Evolutionary conservation across 495 filamentous ascomycete genomes (phyloP).

Genomic region (Penicillium taxi): DNA sequence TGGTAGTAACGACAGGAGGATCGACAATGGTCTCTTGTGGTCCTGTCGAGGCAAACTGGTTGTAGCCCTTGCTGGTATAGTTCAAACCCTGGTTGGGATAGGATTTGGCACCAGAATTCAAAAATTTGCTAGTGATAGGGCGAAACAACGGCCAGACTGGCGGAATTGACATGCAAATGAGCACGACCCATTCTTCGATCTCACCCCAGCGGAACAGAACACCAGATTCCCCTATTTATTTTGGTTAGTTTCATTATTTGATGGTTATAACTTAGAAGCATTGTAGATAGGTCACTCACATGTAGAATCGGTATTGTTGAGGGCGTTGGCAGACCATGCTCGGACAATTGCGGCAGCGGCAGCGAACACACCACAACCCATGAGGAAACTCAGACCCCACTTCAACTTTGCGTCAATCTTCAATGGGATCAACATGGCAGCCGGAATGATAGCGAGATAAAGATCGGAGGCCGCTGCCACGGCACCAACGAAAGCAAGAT

Average conservation of each 20-base stretch:
- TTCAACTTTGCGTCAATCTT: constrained; percentile 15
- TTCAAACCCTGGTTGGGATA: constrained; percentile 1
- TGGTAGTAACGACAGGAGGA: constrained; percentile 16
- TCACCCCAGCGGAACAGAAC: constrained; percentile 17
- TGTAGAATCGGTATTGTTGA: too few relatives aligned
- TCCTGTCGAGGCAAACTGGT: constrained; percentile 5
- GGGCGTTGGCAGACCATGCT: constrained; percentile 16
- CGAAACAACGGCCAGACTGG: constrained; percentile 17
- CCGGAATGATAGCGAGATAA: constrained; percentile 17
- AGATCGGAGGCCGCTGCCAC: constrained; percentile 14
- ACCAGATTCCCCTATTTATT: constrained; percentile 14
- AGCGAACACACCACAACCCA: constrained; percentile 17
- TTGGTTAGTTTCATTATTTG: constrained; percentile 1
- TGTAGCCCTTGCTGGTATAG: constrained; percentile 3
- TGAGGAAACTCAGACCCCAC: constrained; percentile 18
- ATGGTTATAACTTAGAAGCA: background rate
- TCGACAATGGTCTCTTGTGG: constrained; percentile 9
- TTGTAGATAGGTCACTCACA: constrained; percentile 12
- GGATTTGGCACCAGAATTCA: too few relatives aligned
- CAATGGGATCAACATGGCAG: constrained; percentile 11
- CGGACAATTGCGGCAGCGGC: constrained; percentile 15
- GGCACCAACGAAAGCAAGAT: constrained; percentile 13
- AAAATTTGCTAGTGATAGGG: too few relatives aligned
- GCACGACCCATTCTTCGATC: constrained; percentile 17
- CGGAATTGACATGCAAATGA: constrained; percentile 21